Conservation (phyloP, 2,329 filamentous ascomycete species). For the Fusarium sambucinum region DNA sequence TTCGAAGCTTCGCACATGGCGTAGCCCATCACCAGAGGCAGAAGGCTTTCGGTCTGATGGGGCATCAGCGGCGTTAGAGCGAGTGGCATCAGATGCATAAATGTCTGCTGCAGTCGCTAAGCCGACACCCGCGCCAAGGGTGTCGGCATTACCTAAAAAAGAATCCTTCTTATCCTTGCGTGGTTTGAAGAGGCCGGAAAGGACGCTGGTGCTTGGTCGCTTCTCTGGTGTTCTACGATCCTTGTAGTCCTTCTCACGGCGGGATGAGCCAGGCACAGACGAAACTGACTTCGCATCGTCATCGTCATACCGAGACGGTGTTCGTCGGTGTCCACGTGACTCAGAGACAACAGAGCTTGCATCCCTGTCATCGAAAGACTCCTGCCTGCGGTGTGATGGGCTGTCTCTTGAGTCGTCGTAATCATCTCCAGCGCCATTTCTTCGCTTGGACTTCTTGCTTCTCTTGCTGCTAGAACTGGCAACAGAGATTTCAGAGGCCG, state of each 20-base stretch:
- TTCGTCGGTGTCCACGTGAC: slow-evolving; percentile 50
- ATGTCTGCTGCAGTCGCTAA: slow-evolving; percentile 64
- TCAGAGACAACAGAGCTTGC: slow-evolving; percentile 64
- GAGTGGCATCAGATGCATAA: slow-evolving; percentile 55
- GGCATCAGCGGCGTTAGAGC: slow-evolving; percentile 61
- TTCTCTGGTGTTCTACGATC: slow-evolving; percentile 54
- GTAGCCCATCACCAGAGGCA: slow-evolving; percentile 41
- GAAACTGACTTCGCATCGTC: slow-evolving; percentile 63
- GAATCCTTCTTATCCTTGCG: slow-evolving; percentile 62
- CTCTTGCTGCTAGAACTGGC: slow-evolving; percentile 55
- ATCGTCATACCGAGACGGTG: slow-evolving; percentile 56
- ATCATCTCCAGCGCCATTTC: slow-evolving; percentile 54
- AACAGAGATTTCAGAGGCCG: slow-evolving; percentile 55
- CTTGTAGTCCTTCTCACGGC: slow-evolving; percentile 51
- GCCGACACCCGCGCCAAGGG: slow-evolving; percentile 77
- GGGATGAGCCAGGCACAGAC: slow-evolving; percentile 51
- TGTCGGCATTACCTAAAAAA: slow-evolving; percentile 81
- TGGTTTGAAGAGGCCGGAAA: slow-evolving; percentile 64
- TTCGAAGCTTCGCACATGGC: slow-evolving; percentile 50
- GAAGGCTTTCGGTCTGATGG: slow-evolving; percentile 55
- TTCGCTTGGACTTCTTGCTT: slow-evolving; percentile 57
- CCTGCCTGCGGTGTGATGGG: slow-evolving; percentile 55
- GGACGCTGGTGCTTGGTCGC: slow-evolving; percentile 57
- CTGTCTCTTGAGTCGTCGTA: slow-evolving; percentile 52
- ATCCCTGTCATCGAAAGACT: slow-evolving; percentile 61